Percentiles rank a stretch among this genome's conserved stretches.
Evolutionary conservation across 768 basidiomycete species (phyloP).

Genomic region (Rhizopogon salebrosus): DNA sequence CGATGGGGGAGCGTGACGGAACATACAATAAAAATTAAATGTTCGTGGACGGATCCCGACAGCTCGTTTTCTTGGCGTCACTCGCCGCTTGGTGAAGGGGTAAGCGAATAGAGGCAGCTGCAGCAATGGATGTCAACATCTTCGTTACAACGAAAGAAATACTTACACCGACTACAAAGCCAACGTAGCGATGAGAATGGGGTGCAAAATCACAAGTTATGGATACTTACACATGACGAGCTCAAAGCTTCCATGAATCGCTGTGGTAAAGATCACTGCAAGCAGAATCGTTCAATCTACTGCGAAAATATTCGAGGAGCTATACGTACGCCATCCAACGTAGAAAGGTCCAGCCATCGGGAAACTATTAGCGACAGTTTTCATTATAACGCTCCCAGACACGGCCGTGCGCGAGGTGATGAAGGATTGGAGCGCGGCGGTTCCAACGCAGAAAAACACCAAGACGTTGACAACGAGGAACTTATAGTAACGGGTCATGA

Average conservation of each 20-base stretch:
- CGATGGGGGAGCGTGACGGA: background rate
- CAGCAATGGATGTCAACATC: background rate
- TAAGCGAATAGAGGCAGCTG: constrained; percentile 71
- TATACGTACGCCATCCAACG: constrained; percentile 75
- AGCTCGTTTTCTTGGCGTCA: constrained; percentile 64
- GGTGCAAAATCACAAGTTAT: background rate
- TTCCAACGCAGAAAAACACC: constrained; percentile 79
- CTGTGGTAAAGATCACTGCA: constrained; percentile 70
- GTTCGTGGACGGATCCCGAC: constrained; percentile 71
- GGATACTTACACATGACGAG: constrained; percentile 54
- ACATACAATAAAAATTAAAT: constrained; percentile 73
- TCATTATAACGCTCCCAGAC: constrained; percentile 39
- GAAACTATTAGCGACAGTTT: constrained; percentile 61
- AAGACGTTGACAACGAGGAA: constrained; percentile 78
- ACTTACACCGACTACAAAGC: constrained; percentile 54
- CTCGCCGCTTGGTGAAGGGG: constrained; percentile 54
- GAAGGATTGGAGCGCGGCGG: constrained; percentile 65
- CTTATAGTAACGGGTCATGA: constrained; percentile 84
- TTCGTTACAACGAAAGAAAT: background rate
- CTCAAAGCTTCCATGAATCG: constrained; percentile 69
- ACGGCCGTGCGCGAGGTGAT: constrained; percentile 58
- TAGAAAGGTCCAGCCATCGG: constrained; percentile 85
- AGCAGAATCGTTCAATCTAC: background rate
- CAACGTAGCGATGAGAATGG: constrained; percentile 4
- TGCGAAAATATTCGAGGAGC: background rate